Base-by-base conservation (phyloP, 495 filamentous ascomycete species). In the Aspergillus diversus region DNA sequence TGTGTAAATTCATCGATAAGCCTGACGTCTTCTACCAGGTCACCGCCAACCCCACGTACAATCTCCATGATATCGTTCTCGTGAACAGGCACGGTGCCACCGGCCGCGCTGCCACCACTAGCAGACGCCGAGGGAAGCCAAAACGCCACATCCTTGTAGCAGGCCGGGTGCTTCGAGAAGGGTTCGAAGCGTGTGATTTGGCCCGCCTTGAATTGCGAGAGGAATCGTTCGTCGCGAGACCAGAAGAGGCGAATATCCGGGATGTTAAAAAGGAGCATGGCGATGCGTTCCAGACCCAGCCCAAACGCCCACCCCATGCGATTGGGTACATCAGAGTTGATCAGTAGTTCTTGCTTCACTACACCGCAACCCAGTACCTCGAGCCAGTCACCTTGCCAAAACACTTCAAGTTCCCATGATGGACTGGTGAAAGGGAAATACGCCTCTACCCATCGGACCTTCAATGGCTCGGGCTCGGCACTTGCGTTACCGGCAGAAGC, bases 41-140 rank as follows among this genome's bases (percentile, higher is more conserved):
- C 90, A 15, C 92, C 93, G 8, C 85, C 91, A 33, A 91, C 83
- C 31, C 86, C 86, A 47, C 95, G 83, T 12, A 97, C 89, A 54
- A 96, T 81, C 78, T 98, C 95, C 94, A 97, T 97, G 46, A 99
- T 77, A 77, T 99, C 96, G 74, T 99, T 98, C 76, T 94, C 93
- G 70, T 97, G 93, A 65, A 96, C 91, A 1, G 76, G 66, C 16
- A 78, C 74, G 35, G 72, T 74, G 32, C 82, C 81, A 53, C 86
- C 85, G 13, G 85, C 82, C 55, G 86, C 77, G 55, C 81, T 83
- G 54, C 70, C 76, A 51, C 77, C 74, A 11, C 69, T 75, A 32
- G 66, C 68, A 58, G 75, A 66, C 8, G 84, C 76, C 13, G 83
- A 77, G 16, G 81, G 81, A 32, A 97, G 75, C 96, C 96, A 99